These are phyloP conservation scores for Didymosphaeria variabile DNA, from an alignment of 2,329 filamentous ascomycete genomes.

Conservation along the genomic window DNA sequence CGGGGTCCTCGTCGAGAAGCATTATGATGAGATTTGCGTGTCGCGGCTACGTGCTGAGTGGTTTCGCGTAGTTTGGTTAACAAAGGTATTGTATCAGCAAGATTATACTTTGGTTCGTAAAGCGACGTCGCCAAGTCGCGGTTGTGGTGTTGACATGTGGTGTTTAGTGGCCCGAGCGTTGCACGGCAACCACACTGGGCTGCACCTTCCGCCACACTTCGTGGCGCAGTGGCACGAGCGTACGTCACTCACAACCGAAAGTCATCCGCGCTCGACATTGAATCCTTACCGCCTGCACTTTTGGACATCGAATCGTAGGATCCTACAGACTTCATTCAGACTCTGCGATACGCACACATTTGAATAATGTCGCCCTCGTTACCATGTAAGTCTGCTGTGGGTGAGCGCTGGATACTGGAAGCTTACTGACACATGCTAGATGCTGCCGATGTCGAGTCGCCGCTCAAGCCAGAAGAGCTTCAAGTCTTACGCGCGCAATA, in stretches of 20 bases:
- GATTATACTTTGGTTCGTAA: conserved; percentile 8
- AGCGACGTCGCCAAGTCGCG: conserved; percentile 25
- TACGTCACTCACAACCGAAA: conserved; percentile 41
- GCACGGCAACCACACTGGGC: conserved; percentile 40
- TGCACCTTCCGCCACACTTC: conserved; percentile 30
- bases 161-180: conserved; percentile 42
- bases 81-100: neutral
- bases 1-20: conserved; percentile 93
- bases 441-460: conserved; percentile 96
- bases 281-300: conserved; percentile 24
- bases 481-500: conserved; percentile 93
- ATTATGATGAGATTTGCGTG: conserved; percentile 63
- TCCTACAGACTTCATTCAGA: conserved; percentile 8
- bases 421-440: conserved; percentile 65
- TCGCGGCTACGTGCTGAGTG: conserved; percentile 15
- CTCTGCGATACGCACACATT: neutral
- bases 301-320: conserved; percentile 1
- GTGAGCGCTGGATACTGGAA: neutral
- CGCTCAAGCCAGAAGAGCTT: conserved; percentile 90
- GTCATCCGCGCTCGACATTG: conserved; percentile 26
- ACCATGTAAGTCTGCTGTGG: conserved; percentile 40
- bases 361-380: conserved; percentile 46
- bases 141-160: conserved; percentile 40
- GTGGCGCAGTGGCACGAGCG: conserved; percentile 32
- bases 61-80: conserved; percentile 2